A percentile compares a stretch with the other conserved stretches of the same genome.
Conservation (phyloP, 768 basidiomycete genomes). For the Suillus plorans region DNA sequence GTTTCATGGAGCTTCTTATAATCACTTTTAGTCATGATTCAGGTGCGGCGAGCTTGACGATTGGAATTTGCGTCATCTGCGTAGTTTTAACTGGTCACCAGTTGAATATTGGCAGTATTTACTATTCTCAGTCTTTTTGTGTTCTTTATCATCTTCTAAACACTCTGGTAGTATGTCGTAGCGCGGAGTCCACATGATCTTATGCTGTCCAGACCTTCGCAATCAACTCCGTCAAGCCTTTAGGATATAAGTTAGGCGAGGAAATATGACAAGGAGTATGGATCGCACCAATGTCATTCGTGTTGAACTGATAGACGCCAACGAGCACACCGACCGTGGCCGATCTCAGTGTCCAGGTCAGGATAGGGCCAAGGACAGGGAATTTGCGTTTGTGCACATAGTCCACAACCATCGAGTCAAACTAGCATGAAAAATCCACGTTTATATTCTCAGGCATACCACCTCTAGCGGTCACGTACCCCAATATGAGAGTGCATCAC, state of each 20-base stretch:
- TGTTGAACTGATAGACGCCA: conserved; percentile 98
- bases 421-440: conserved; percentile 41
- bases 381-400: conserved; percentile 94
- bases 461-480: conserved; percentile 43
- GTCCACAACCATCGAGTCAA: conserved; percentile 77
- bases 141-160: neutral
- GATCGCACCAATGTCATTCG: conserved; percentile 90
- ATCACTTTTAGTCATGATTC: neutral
- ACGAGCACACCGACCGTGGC: conserved; percentile 80
- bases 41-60: neutral
- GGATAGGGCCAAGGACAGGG: conserved; percentile 67
- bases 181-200: neutral
- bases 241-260: neutral
- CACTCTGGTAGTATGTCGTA: neutral
- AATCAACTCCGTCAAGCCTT: conserved; percentile 86
- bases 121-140: neutral
- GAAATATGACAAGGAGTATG: conserved; percentile 3
- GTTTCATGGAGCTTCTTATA: neutral
- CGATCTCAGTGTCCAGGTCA: conserved; percentile 75
- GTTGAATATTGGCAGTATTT: neutral
- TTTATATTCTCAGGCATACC: neutral
- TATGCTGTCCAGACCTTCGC: conserved; percentile 82
- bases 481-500: conserved; percentile 97
- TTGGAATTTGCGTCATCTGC: neutral
- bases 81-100: neutral